Conservation (phyloP, 495 filamentous ascomycete species). For the Cairneyella variabilis region DNA sequence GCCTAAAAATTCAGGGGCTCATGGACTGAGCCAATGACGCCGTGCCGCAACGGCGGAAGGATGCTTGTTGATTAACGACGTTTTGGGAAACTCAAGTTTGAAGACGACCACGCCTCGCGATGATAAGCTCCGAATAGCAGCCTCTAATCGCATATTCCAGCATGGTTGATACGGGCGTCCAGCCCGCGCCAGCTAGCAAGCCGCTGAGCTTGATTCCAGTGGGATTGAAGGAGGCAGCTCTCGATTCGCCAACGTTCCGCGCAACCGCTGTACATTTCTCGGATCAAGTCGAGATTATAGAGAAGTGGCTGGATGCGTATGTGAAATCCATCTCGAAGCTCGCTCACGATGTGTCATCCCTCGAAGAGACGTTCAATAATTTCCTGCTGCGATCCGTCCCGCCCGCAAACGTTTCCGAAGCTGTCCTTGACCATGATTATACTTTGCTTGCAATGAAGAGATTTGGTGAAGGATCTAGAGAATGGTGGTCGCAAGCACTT, state of each 20-base stretch:
- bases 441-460: constrained; percentile 80
- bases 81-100: too few relatives aligned
- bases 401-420: constrained; percentile 69
- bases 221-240: constrained; percentile 69
- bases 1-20: too few relatives aligned
- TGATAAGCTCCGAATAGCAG: too few relatives aligned
- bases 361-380: constrained; percentile 66
- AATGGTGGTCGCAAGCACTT: constrained; percentile 80
- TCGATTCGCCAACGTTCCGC: constrained; percentile 94
- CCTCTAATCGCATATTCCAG: too few relatives aligned
- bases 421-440: constrained; percentile 90
- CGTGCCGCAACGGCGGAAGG: too few relatives aligned
- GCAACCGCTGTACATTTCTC: constrained; percentile 83
- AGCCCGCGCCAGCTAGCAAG: too few relatives aligned
- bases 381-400: constrained; percentile 71
- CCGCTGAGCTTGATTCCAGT: constrained; percentile 68
- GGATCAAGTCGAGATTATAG: constrained; percentile 87
- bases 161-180: too few relatives aligned
- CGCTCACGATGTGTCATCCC: constrained; percentile 61
- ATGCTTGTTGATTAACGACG: too few relatives aligned
- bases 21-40: too few relatives aligned
- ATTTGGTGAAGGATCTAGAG: constrained; percentile 77
- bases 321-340: constrained; percentile 75
- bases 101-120: too few relatives aligned
- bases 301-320: constrained; percentile 91